These are phyloP conservation scores for Scutellaria galericulata DNA, from an alignment of 257 asterid genomes.

Conservation along the genomic window DNA sequence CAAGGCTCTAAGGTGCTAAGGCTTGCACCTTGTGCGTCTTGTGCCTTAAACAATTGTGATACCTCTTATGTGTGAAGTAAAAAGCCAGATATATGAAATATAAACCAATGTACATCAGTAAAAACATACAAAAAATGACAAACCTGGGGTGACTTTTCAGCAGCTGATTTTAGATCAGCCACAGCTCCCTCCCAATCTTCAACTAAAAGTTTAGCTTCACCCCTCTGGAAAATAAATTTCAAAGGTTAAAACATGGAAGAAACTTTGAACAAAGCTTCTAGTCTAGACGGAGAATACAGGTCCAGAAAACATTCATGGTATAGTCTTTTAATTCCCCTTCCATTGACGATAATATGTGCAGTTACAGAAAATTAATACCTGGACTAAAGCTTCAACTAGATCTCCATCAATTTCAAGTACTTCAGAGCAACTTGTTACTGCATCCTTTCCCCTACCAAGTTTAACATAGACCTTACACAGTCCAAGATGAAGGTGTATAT, in stretches of 20 bases:
- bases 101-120: not conserved
- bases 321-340: conserved; percentile 10
- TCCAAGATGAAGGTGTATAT: conserved; percentile 84
- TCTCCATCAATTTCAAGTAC: conserved; percentile 86
- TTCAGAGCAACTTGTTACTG: conserved; percentile 73
- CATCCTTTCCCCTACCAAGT: conserved; percentile 93
- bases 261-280: not conserved
- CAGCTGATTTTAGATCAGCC: conserved; percentile 83
- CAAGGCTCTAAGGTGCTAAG: no score
- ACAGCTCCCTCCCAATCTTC: conserved; percentile 99
- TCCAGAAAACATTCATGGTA: not conserved
- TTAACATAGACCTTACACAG: conserved; percentile 85
- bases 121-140: conserved; percentile 10
- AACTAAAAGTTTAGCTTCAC: conserved; percentile 85
- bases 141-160: conserved; percentile 95
- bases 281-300: not conserved
- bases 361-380: conserved; percentile 47
- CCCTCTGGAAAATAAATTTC: conserved; percentile 57
- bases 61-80: not conserved
- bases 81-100: not conserved
- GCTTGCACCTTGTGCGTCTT: not conserved
- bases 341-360: not conserved
- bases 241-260: conserved; percentile 18
- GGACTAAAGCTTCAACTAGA: conserved; percentile 82
- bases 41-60: conserved; percentile 12